phyloP scores from a whole-genome alignment of 257 asterid genomes.

The Coffea eugenioides region DNA sequence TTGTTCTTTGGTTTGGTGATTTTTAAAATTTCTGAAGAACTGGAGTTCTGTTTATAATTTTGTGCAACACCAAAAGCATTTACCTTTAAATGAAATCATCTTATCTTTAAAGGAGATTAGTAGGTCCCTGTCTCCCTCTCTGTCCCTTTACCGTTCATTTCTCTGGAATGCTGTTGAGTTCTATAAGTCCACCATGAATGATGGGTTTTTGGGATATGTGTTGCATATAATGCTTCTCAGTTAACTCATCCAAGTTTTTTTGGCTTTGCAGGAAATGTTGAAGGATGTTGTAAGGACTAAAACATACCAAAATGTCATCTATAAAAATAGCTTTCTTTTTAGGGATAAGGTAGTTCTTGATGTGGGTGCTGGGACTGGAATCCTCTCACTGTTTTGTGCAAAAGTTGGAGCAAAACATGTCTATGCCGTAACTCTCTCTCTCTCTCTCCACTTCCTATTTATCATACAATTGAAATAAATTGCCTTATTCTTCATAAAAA shows the following conservation, averaged over 20 bases:
- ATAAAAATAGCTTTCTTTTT: slow-evolving; percentile 78
- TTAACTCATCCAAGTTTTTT: slow-evolving; percentile 9
- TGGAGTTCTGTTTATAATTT: not conserved
- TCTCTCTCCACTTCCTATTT: not conserved
- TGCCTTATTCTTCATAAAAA: not conserved
- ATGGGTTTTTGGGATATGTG: not conserved
- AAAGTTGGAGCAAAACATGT: slow-evolving; percentile 89
- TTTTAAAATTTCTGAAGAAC: not conserved
- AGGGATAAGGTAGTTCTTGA: slow-evolving; percentile 94
- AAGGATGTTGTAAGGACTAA: slow-evolving; percentile 87
- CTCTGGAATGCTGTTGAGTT: not conserved
- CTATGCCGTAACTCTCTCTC: slow-evolving; percentile 42
- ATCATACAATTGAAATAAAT: not conserved
- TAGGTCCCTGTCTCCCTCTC: not conserved
- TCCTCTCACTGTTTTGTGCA: slow-evolving; percentile 95
- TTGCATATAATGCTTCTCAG: not conserved
- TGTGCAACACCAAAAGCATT: not conserved
- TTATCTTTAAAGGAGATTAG: not conserved
- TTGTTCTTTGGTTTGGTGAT: not conserved
- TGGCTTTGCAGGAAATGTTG: slow-evolving; percentile 78
- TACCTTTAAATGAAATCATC: not conserved
- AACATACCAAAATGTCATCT: slow-evolving; percentile 86
- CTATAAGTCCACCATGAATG: not conserved
- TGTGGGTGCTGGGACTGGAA: slow-evolving; percentile 99
- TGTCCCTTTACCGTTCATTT: too few relatives aligned